Evolutionary conservation across 495 filamentous ascomycete species (phyloP).

Genomic region (Talaromyces trachyspermus): DNA sequence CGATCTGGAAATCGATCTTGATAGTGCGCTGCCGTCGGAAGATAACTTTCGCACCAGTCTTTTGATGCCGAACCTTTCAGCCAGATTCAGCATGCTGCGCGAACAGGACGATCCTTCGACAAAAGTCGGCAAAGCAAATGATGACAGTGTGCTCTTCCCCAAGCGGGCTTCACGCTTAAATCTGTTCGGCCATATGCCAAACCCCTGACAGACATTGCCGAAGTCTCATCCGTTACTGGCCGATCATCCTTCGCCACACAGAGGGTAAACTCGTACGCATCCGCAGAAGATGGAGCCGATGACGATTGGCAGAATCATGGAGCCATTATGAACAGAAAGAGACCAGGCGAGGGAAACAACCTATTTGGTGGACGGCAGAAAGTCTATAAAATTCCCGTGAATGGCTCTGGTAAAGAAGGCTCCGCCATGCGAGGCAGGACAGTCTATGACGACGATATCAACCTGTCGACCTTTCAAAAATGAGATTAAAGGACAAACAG

Average conservation of each 20-base stretch:
- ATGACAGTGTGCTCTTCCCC: constrained; percentile 83
- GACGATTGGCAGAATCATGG: constrained; percentile 52
- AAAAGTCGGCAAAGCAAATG: constrained; percentile 84
- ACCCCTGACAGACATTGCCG: constrained; percentile 77
- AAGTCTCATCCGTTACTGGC: constrained; percentile 72
- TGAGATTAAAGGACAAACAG: constrained; percentile 53
- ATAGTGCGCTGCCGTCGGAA: constrained; percentile 64
- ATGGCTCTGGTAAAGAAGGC: constrained; percentile 25
- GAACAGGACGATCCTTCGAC: constrained; percentile 88
- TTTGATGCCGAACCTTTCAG: constrained; percentile 89
- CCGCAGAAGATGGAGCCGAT: constrained; percentile 60
- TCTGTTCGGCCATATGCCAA: constrained; percentile 39
- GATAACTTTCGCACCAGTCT: constrained; percentile 97
- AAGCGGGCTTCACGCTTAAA: constrained; percentile 69
- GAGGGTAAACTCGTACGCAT: constrained; percentile 46
- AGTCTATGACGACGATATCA: constrained; percentile 81
- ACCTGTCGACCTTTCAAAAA: constrained; percentile 70
- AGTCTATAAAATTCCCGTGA: constrained; percentile 78
- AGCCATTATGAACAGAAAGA: constrained; percentile 76
- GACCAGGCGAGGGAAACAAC: constrained; percentile 85
- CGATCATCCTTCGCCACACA: constrained; percentile 49
- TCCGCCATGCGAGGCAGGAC: constrained; percentile 58
- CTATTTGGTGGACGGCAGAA: constrained; percentile 95
- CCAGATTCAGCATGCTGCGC: constrained; percentile 91
- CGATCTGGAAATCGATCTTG: constrained; percentile 63